These are phyloP conservation scores for Crinitomyces ghanaensis DNA, from an alignment of 805 yeast species.

Conservation along the genomic window DNA sequence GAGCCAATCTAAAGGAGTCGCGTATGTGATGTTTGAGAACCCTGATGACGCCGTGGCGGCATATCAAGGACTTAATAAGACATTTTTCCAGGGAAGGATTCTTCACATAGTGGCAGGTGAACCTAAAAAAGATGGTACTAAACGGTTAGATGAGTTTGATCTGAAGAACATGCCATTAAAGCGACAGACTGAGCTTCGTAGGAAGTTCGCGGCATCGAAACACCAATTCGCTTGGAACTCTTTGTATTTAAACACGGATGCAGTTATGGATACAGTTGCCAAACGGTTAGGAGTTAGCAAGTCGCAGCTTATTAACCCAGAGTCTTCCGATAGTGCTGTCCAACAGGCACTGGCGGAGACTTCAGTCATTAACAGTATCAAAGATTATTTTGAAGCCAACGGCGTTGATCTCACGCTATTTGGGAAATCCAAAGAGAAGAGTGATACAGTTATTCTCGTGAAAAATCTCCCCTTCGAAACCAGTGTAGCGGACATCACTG, in stretches of 20 bases:
- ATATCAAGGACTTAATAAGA: conserved; percentile 63
- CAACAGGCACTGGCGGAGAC: conserved; percentile 97
- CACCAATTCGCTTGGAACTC: conserved; percentile 94
- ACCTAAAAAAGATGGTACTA: conserved; percentile 68
- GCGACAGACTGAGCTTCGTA: conserved; percentile 76
- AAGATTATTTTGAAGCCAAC: conserved; percentile 71
- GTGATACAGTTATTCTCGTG: conserved; percentile 68
- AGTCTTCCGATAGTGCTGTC: conserved; percentile 78
- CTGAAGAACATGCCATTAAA: conserved; percentile 83
- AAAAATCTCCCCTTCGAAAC: conserved; percentile 91
- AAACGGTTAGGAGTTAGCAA: conserved; percentile 70
- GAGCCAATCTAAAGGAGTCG: conserved; percentile 86
- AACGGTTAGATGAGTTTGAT: conserved; percentile 81
- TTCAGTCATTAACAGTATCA: conserved; percentile 83
- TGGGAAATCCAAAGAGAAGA: conserved; percentile 52
- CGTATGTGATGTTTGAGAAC: conserved; percentile 63
- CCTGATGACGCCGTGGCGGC: conserved; percentile 70
- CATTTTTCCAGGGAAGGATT: conserved; percentile 87
- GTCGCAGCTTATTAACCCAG: conserved; percentile 77
- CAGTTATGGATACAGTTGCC: conserved; percentile 86
- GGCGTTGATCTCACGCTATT: conserved; percentile 79
- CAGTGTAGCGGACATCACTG: conserved; percentile 66
- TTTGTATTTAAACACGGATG: conserved; percentile 78
- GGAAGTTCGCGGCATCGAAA: conserved; percentile 74
- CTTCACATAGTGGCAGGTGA: conserved; percentile 83